Evolutionary conservation across 257 asterid genomes (phyloP).

Genomic region (Verbena officinalis): DNA sequence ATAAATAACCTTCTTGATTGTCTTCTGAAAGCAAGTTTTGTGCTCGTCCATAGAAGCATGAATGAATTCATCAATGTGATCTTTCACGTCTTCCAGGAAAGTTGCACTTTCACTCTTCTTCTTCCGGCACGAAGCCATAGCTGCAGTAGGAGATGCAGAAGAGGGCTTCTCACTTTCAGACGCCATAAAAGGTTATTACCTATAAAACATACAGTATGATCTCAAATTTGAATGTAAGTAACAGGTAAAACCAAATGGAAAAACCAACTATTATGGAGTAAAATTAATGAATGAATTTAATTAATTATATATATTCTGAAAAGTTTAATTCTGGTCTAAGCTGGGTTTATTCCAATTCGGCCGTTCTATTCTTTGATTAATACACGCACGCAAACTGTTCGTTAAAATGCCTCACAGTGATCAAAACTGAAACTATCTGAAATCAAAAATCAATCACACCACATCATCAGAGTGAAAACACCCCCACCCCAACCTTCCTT

Average conservation of each 20-base stretch:
- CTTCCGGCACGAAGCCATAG: conserved; percentile 74
- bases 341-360: too few relatives aligned
- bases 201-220: conserved; percentile 10
- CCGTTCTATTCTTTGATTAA: background rate
- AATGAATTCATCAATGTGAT: conserved; percentile 83
- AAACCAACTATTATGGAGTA: background rate
- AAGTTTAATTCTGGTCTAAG: background rate
- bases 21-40: conserved; percentile 89
- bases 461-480: too few relatives aligned
- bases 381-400: conserved; percentile 2
- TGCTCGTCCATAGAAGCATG: conserved; percentile 95
- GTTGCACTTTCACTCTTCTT: conserved; percentile 71
- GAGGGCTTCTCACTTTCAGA: conserved; percentile 46
- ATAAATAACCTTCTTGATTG: conserved; percentile 63
- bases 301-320: background rate
- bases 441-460: background rate
- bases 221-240: background rate
- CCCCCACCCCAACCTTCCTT: background rate
- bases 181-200: conserved; percentile 46
- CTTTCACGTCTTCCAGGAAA: conserved; percentile 78
- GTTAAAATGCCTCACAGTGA: conserved; percentile 6
- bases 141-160: conserved; percentile 46
- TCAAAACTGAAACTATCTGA: background rate
- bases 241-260: background rate
- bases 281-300: conserved; percentile 8